A percentile compares a stretch with the other conserved stretches of the same genome.
These are phyloP conservation scores for Blastocystis sp. DNA, from an alignment of 352 stramenopile genomes.

Conservation along the genomic window DNA sequence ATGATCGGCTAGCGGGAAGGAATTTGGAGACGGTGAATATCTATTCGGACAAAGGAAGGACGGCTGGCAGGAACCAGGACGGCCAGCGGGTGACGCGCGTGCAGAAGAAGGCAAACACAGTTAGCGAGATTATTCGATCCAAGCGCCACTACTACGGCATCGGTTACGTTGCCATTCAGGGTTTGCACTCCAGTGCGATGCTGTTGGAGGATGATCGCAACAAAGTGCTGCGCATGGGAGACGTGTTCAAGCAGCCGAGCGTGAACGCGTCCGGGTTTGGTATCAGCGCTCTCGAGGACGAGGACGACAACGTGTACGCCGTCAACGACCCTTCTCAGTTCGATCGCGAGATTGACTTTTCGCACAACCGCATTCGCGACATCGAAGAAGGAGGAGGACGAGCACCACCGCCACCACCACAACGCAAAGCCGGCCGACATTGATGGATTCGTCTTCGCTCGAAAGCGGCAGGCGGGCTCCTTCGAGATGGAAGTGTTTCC, in stretches of 20 bases:
- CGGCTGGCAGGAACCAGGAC: background rate
- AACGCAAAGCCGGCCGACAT: slow-evolving; percentile 12
- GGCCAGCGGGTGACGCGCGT: background rate
- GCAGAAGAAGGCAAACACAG: slow-evolving; percentile 38
- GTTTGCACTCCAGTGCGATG: slow-evolving; percentile 22
- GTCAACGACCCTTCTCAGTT: slow-evolving; percentile 23
- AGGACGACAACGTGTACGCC: slow-evolving; percentile 62
- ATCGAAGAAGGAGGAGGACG: slow-evolving; percentile 30
- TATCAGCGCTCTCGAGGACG: slow-evolving; percentile 38
- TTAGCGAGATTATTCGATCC: slow-evolving; percentile 27
- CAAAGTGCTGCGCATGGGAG: slow-evolving; percentile 46
- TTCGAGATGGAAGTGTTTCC: slow-evolving; percentile 21
- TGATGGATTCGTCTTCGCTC: slow-evolving; percentile 28
- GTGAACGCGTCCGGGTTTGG: slow-evolving; percentile 49
- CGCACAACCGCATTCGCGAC: slow-evolving; percentile 13
- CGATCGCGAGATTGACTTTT: slow-evolving; percentile 42
- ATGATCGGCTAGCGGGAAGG: slow-evolving; percentile 80
- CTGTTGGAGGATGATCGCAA: slow-evolving; percentile 56
- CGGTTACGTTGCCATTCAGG: slow-evolving; percentile 44
- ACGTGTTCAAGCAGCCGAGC: slow-evolving; percentile 30
- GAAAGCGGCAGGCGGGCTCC: slow-evolving; percentile 1
- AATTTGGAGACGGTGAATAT: slow-evolving; percentile 50
- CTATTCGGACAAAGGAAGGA: slow-evolving; percentile 13
- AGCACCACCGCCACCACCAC: slow-evolving; percentile 1
- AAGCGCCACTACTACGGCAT: slow-evolving; percentile 64